Base-by-base conservation (phyloP, 2,329 filamentous ascomycete genomes). In the Cytospora piceae region DNA sequence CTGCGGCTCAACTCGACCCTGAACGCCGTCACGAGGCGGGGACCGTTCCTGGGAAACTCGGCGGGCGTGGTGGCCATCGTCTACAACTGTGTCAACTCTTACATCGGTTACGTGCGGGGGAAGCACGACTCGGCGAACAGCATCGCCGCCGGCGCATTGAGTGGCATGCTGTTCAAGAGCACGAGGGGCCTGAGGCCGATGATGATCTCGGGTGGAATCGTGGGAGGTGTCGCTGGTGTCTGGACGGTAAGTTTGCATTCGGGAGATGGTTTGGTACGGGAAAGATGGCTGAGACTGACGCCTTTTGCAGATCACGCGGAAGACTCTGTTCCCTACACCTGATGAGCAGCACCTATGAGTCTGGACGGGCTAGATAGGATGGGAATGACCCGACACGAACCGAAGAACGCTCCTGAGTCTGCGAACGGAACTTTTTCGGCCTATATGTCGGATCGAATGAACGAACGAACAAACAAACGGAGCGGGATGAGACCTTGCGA, bases 121-220 rank as follows among this genome's bases (percentile, higher is more conserved):
- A 92, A 93, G 80, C 93, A 97, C 72, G 96, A 99, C 77, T 86
- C 93, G 3, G 87, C 90, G 66, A 99, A 99, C 82, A 95, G 93
- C 69, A 86, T 99, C 62, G 79, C 86, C 24, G 94, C 95, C 6
- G 95, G 96, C 70, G 90, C 85, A 1, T 77, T 99, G 72, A 96
- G 93, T 74, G 95, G 95, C 66, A 94, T 94, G 85, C 77, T 99
- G 17, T 99, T 99, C 82, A 98, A 97, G 85, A 96, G 94, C 78
- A 98, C 96, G 58, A 87, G 92, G 74, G 95, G 95, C 7, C 69
- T 95, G 68, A 87, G 91, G 78, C 94, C 93, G 39, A 98, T 98
- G 94, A 84, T 95, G 82, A 95, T 98, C 73, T 97, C 94, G 42
- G 92, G 93, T 69, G 92, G 90, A 72, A 90, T 99, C 71, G 94